Conservation (phyloP, 1,284 basidiomycete species). For the Microbotryum silenes-acaulis region DNA sequence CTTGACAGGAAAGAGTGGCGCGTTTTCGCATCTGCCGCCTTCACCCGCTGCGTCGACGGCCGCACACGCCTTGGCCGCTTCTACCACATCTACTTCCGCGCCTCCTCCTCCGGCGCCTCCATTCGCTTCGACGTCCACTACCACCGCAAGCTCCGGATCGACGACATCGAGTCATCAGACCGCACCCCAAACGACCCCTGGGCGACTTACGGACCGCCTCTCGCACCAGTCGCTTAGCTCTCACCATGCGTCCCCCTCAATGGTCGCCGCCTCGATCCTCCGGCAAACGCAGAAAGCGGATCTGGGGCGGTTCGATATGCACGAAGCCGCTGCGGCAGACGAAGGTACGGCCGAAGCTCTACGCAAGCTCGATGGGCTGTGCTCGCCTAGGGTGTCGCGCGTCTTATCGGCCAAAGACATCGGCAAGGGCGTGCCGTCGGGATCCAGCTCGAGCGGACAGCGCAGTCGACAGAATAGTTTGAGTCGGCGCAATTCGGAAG, state of each 20-base stretch:
- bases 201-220: background rate
- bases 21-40: conserved; percentile 27
- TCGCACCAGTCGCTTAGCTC: conserved; percentile 19
- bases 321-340: conserved; percentile 67
- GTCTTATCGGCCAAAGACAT: conserved; percentile 42
- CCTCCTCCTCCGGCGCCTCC: conserved; percentile 49
- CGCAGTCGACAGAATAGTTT: conserved; percentile 55
- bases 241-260: conserved; percentile 32
- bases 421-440: conserved; percentile 49
- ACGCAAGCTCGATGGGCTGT: conserved; percentile 82
- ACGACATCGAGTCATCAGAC: conserved; percentile 41
- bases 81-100: background rate
- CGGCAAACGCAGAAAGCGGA: conserved; percentile 34
- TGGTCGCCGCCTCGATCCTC: conserved; percentile 36
- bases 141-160: conserved; percentile 35
- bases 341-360: conserved; percentile 83
- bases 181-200: conserved; percentile 20
- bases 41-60: conserved; percentile 47
- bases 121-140: conserved; percentile 30
- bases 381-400: conserved; percentile 28
- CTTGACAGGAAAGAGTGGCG: conserved; percentile 17
- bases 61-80: conserved; percentile 57
- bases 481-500: conserved; percentile 56
- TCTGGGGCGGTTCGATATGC: conserved; percentile 49
- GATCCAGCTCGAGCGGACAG: conserved; percentile 52